These are phyloP conservation scores for Paralagenidium karlingii DNA, from an alignment of 352 stramenopile genomes.

Conservation along the genomic window DNA sequence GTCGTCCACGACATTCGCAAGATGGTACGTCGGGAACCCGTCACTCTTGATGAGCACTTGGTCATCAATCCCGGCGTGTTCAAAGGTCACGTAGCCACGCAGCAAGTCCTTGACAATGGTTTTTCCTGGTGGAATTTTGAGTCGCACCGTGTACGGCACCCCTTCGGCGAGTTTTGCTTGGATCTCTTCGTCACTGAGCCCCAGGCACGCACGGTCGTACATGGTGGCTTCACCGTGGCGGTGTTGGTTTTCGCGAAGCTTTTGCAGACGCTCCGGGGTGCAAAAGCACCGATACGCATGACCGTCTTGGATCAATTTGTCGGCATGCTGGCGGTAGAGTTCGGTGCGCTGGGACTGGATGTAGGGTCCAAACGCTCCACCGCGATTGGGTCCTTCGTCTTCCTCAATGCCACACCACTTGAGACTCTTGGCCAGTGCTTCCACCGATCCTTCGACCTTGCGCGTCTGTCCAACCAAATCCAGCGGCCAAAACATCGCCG, in stretches of 20 bases:
- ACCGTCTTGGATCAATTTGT: conserved; percentile 78
- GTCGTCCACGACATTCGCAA: conserved; percentile 94
- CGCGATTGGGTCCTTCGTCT: conserved; percentile 91
- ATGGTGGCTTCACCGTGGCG: conserved; percentile 87
- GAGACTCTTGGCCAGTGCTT: conserved; percentile 79
- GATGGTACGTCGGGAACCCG: conserved; percentile 88
- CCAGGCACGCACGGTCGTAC: conserved; percentile 95
- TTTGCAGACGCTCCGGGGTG: conserved; percentile 89
- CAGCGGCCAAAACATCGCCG: background rate
- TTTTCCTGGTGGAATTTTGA: conserved; percentile 90
- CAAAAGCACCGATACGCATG: conserved; percentile 98
- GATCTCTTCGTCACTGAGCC: conserved; percentile 84
- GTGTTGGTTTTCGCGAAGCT: conserved; percentile 81
- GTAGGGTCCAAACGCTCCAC: conserved; percentile 89
- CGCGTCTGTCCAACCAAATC: conserved; percentile 44
- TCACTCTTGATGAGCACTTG: conserved; percentile 91
- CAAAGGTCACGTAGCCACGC: conserved; percentile 88
- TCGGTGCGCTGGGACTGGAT: conserved; percentile 92
- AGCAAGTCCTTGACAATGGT: conserved; percentile 93
- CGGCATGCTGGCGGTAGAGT: conserved; percentile 88
- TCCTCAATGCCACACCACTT: conserved; percentile 94
- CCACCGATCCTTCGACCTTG: conserved; percentile 73
- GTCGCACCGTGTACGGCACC: conserved; percentile 87
- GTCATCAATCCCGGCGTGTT: conserved; percentile 83
- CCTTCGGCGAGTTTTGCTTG: conserved; percentile 76